A percentile compares a stretch with the other conserved stretches of the same genome.
These are phyloP conservation scores for Metschnikowia amazonensis DNA, from an alignment of 805 yeast species.

Conservation along the genomic window DNA sequence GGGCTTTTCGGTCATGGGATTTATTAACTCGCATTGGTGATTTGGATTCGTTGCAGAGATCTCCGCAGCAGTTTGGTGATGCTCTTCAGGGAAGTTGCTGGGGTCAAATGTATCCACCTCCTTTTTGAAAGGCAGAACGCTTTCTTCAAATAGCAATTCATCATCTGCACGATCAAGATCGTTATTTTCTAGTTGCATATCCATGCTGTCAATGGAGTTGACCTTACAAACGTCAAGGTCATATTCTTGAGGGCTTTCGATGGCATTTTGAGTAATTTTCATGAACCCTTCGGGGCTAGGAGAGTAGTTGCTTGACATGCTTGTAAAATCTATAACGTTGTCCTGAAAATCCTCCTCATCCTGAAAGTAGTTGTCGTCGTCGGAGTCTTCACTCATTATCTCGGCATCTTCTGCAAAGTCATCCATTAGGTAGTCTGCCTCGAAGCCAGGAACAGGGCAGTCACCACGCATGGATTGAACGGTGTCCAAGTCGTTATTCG, in stretches of 20 bases:
- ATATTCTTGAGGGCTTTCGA: conserved; percentile 6
- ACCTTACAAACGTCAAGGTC: conserved; percentile 5
- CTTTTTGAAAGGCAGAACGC: background rate
- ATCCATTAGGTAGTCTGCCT: conserved; percentile 33
- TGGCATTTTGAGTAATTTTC: conserved; percentile 7
- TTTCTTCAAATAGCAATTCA: conserved; percentile 1
- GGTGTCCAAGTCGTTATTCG: conserved; percentile 14
- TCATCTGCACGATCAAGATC: background rate
- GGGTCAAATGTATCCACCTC: background rate
- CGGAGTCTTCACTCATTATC: conserved; percentile 38
- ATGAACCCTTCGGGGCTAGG: conserved; percentile 4
- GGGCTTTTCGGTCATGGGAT: conserved; percentile 57
- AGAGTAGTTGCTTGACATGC: background rate
- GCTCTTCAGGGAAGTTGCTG: conserved; percentile 4
- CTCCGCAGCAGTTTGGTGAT: conserved; percentile 29
- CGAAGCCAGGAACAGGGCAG: conserved; percentile 29
- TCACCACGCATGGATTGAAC: conserved; percentile 5
- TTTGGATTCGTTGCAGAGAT: conserved; percentile 32
- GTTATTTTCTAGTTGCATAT: conserved; percentile 6
- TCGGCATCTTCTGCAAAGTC: conserved; percentile 42
- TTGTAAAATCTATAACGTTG: conserved; percentile 1
- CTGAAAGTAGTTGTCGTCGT: conserved; percentile 36
- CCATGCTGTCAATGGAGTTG: conserved; percentile 9
- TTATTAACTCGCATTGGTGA: conserved; percentile 57
- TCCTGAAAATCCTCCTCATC: conserved; percentile 31